Evolutionary conservation across 2,329 filamentous ascomycete genomes (phyloP).

Genomic region (Phyllosticta citribraziliensis): DNA sequence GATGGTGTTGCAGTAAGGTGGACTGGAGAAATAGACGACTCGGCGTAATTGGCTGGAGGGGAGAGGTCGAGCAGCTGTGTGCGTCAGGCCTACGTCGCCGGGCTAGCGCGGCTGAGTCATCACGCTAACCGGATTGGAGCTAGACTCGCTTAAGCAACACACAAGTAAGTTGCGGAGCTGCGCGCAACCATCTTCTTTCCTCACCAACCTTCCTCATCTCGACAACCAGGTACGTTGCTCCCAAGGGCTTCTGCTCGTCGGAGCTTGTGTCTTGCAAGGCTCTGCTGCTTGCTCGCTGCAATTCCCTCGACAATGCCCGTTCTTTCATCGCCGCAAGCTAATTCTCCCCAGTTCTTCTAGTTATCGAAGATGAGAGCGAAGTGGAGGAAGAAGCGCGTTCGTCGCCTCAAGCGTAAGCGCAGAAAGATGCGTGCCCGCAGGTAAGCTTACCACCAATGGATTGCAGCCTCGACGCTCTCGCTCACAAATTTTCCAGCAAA

Average conservation of each 20-base stretch:
- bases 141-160: slow-evolving; percentile 10
- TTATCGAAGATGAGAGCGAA: slow-evolving; percentile 74
- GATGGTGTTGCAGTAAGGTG: background rate
- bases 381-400: slow-evolving; percentile 99
- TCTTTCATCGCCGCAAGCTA: background rate
- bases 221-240: slow-evolving; percentile 30
- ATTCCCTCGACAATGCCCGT: slow-evolving; percentile 7
- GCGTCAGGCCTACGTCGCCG: slow-evolving; percentile 1
- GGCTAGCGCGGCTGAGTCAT: slow-evolving; percentile 1
- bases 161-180: slow-evolving; percentile 6
- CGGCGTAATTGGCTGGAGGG: background rate
- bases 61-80: background rate
- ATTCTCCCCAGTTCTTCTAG: slow-evolving; percentile 17
- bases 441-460: slow-evolving; percentile 49
- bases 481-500: slow-evolving; percentile 28
- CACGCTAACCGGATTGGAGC: background rate
- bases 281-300: background rate
- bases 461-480: background rate
- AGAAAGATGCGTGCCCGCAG: slow-evolving; percentile 98
- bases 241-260: background rate
- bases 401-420: slow-evolving; percentile 99
- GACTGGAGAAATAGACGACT: background rate
- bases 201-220: slow-evolving; percentile 34
- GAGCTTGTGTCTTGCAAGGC: background rate
- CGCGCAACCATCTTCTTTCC: slow-evolving; percentile 16